phyloP scores from a whole-genome alignment of 345 rosid genomes.

The Ceriops zippeliana region DNA sequence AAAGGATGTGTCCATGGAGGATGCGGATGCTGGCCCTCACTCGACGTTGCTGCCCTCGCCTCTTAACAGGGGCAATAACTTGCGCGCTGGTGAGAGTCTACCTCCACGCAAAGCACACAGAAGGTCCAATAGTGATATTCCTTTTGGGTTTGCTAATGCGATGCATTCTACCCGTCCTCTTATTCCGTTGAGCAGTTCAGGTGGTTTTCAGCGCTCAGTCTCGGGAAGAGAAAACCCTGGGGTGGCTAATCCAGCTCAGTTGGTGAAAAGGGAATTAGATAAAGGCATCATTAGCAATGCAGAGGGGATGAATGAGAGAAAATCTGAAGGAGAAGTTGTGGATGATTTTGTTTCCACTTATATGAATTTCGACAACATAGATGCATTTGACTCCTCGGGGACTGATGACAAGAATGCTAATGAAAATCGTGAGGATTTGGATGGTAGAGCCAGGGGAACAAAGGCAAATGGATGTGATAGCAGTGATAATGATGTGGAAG shows the following conservation, averaged over 20 bases:
- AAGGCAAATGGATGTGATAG: constrained; percentile 77
- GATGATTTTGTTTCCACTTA: constrained; percentile 92
- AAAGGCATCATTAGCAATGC: constrained; percentile 37
- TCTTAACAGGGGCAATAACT: constrained; percentile 42
- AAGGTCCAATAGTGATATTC: constrained; percentile 85
- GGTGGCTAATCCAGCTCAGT: constrained; percentile 39
- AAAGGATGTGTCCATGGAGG: constrained; percentile 61
- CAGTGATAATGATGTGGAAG: constrained; percentile 93
- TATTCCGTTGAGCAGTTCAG: constrained; percentile 45
- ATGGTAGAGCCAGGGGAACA: constrained; percentile 85
- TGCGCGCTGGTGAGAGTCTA: constrained; percentile 53
- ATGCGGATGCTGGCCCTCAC: constrained; percentile 49
- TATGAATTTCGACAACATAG: constrained; percentile 91
- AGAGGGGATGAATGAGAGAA: constrained; percentile 74
- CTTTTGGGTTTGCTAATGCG: constrained; percentile 55
- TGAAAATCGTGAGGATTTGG: constrained; percentile 79
- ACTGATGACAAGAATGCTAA: constrained; percentile 66
- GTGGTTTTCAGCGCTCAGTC: constrained; percentile 43
- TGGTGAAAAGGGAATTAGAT: constrained; percentile 62
- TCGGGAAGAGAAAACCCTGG: constrained; percentile 43
- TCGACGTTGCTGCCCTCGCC: constrained; percentile 68
- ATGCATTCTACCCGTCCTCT: constrained; percentile 59
- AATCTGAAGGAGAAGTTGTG: constrained; percentile 69
- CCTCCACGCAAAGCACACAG: constrained; percentile 84
- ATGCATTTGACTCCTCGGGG: constrained; percentile 69